phyloP scores from a whole-genome alignment of 495 filamentous ascomycete genomes.

The Hyaloscypha bicolor region DNA sequence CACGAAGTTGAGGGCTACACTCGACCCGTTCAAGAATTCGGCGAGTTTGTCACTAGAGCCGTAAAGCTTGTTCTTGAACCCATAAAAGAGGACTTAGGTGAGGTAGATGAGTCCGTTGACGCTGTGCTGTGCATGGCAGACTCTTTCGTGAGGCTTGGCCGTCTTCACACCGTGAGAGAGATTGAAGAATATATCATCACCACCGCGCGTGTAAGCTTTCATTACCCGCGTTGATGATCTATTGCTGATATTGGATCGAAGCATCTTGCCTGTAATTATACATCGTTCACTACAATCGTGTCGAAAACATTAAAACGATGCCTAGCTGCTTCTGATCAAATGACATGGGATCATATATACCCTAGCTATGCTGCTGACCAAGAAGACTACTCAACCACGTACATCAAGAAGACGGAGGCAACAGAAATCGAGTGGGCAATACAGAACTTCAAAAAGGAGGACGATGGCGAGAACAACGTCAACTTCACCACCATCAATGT shows the following conservation, averaged over 20 bases:
- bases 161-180: conserved; percentile 19
- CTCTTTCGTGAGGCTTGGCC: conserved; percentile 11
- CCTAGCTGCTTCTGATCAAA: conserved; percentile 10
- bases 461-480: neutral
- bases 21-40: too few relatives aligned
- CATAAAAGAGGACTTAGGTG: too few relatives aligned
- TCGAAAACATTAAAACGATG: conserved; percentile 17
- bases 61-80: too few relatives aligned
- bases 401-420: conserved; percentile 11
- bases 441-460: neutral
- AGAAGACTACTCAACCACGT: conserved; percentile 16
- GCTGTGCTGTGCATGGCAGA: conserved; percentile 10
- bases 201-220: conserved; percentile 11
- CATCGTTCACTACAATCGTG: conserved; percentile 7
- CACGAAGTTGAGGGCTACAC: neutral
- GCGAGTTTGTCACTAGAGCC: too few relatives aligned
- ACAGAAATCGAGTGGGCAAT: conserved; percentile 9
- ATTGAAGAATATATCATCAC: conserved; percentile 20
- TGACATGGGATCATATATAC: conserved; percentile 15
- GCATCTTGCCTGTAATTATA: conserved; percentile 3
- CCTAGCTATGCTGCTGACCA: conserved; percentile 2
- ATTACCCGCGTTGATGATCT: neutral
- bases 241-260: neutral
- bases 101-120: too few relatives aligned
- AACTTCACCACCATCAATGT: too few relatives aligned